Conservation (phyloP, 192 early-diverging fungal species). For the Backusella mclennaniae region DNA sequence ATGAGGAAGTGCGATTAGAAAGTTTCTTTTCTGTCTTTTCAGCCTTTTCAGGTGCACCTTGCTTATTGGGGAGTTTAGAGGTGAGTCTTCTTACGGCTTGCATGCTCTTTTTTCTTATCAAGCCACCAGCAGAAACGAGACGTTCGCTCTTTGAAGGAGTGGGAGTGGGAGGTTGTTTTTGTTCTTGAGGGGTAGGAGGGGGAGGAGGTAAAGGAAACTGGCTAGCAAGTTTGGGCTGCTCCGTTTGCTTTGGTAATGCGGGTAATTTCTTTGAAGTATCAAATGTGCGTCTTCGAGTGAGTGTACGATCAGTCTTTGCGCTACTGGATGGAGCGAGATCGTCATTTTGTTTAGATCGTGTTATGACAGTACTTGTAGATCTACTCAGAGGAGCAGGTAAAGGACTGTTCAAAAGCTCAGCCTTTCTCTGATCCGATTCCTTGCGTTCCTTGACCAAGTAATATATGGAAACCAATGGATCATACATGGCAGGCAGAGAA, state of each 20-base stretch:
- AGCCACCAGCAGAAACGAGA: not conserved
- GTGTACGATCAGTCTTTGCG: not conserved
- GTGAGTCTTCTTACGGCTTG: not conserved
- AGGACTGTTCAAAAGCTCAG: not conserved
- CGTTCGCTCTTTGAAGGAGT: slow-evolving; percentile 9
- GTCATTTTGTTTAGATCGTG: not conserved
- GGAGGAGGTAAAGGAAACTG: not conserved
- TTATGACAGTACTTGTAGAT: not conserved
- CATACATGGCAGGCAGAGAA: slow-evolving; percentile 31
- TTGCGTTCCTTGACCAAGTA: slow-evolving; percentile 64
- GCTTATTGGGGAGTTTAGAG: not conserved
- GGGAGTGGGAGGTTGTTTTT: not conserved
- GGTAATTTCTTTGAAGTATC: slow-evolving; percentile 12
- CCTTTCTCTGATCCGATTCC: slow-evolving; percentile 1
- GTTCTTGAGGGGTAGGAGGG: not conserved
- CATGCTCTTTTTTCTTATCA: slow-evolving; percentile 11
- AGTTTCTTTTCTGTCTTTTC: not conserved
- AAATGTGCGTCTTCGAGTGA: slow-evolving; percentile 6
- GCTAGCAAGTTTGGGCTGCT: not conserved
- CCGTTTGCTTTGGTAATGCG: not conserved
- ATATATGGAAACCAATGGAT: slow-evolving; percentile 84
- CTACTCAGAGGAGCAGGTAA: not conserved
- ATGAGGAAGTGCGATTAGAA: not conserved
- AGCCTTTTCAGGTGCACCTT: not conserved
- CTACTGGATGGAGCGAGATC: not conserved